Base-by-base conservation (phyloP, 1,284 basidiomycete species). In the Exobasidium cylindrosporum region DNA sequence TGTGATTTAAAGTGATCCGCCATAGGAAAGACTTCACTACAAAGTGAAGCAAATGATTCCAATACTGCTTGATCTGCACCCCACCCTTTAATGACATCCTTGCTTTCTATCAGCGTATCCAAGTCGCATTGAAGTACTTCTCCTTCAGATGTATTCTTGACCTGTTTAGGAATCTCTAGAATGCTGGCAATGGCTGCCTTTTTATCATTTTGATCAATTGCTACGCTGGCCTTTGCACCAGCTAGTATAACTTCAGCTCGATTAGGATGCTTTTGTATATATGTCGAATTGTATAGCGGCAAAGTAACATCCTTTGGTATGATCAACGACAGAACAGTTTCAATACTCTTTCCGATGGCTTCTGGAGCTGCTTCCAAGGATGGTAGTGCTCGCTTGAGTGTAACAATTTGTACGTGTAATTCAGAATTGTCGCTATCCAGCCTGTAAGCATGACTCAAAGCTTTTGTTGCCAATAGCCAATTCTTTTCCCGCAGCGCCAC, bases 401-500 rank as follows among this genome's bases (percentile, higher is more conserved):
- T 84, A 3, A 90, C 83, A 28, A 89, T 80, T 49, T 89, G 86
- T 10, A 87, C 75, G 67, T 94, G 90, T 31, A 96, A 81, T 47
- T 87, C 85, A 0, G 92, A 85, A 62, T 88, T 80, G 7, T 85
- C 81, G 0, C 85, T 67, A 59, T 88, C 84, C 10, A 93, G 70
- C 0, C 82, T 76, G 11, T 83, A 82, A 0, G 88, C 89, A 1
- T 82, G 83, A 7, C 83, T 83, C 3, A 97, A 83, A 0, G 90
- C 90, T 64, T 85, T 84, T 0, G 87, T 81, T 0, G 92, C 92
- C 70, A 91, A 88, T 28, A 94, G 80, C 72, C 88, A 88, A 78
- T 90, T 91, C 74, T 87, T 92, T 93, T 68, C 84, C 57, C 92
- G 83, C 23, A 90, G 80, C 26, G 89, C 87, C 28, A 97, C 87